A percentile compares a stretch with the other conserved stretches of the same genome.
These are phyloP conservation scores for Glarea lozoyensis DNA, from an alignment of 495 filamentous ascomycete species.

Conservation along the genomic window DNA sequence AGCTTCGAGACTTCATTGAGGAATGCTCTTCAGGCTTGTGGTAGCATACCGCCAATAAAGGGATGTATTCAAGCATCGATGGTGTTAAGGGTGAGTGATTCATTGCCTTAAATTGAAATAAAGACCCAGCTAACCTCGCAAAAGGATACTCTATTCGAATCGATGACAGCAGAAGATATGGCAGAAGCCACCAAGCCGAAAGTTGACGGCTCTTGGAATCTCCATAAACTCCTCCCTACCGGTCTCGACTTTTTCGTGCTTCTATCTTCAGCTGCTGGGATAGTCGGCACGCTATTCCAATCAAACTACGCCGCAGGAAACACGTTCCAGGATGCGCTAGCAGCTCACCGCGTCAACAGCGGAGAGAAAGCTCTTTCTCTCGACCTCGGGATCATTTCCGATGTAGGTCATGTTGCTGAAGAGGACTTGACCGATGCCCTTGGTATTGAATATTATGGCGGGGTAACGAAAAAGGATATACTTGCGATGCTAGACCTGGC, in stretches of 20 bases:
- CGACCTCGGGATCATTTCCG: background rate
- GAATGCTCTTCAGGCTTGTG: background rate
- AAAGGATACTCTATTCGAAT: background rate
- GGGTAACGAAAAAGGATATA: slow-evolving; percentile 18
- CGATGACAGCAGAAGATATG: background rate
- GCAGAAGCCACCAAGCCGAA: slow-evolving; percentile 28
- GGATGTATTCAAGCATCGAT: no score
- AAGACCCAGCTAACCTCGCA: no score
- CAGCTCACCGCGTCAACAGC: background rate
- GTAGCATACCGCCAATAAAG: background rate
- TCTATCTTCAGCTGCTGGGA: slow-evolving; percentile 49
- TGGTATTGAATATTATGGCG: background rate
- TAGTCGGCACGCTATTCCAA: slow-evolving; percentile 37
- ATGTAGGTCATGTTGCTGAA: background rate
- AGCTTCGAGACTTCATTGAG: background rate
- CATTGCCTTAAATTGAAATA: no score
- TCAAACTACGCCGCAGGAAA: background rate
- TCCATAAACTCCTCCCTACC: slow-evolving; percentile 39
- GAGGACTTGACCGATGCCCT: background rate
- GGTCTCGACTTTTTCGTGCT: slow-evolving; percentile 57
- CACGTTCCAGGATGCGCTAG: background rate
- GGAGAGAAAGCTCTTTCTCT: background rate
- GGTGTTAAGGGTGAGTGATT: no score
- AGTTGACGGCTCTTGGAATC: slow-evolving; percentile 42
- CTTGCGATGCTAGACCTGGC: background rate